These are phyloP conservation scores for Drechslera avenae DNA, from an alignment of 2,329 filamentous ascomycete genomes.

Conservation along the genomic window DNA sequence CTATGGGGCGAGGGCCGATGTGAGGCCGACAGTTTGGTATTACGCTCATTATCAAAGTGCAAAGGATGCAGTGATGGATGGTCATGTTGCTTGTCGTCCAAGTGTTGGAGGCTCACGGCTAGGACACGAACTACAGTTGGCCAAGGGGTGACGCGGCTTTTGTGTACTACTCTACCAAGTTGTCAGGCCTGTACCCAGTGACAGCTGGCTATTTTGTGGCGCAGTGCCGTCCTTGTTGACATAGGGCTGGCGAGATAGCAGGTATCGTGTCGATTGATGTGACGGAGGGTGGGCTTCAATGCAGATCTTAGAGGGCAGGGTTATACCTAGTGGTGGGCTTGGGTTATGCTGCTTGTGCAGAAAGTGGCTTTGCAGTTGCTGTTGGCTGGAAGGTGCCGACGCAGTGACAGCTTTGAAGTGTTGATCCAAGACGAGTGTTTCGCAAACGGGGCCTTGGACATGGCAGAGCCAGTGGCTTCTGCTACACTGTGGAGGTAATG, in stretches of 20 bases:
- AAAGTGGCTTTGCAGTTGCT: not conserved
- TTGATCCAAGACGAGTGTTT: slow-evolving; percentile 13
- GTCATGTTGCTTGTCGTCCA: not conserved
- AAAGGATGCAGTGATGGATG: not conserved
- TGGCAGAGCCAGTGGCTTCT: not conserved
- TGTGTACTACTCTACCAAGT: not conserved
- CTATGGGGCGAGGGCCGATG: not conserved
- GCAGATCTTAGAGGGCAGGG: slow-evolving; percentile 2
- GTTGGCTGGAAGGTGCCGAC: slow-evolving; percentile 14
- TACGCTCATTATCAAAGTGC: not conserved
- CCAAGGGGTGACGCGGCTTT: slow-evolving; percentile 10
- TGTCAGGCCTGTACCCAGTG: not conserved
- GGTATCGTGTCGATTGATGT: not conserved
- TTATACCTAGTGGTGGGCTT: not conserved
- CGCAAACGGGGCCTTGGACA: slow-evolving; percentile 1
- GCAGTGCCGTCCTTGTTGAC: slow-evolving; percentile 3
- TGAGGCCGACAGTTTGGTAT: slow-evolving; percentile 5
- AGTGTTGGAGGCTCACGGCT: not conserved
- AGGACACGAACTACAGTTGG: not conserved
- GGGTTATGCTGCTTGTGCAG: not conserved
- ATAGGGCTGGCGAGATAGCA: slow-evolving; percentile 4
- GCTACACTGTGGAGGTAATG: not conserved
- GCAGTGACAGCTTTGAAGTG: slow-evolving; percentile 24
- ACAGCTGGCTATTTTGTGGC: slow-evolving; percentile 1
- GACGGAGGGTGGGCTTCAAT: not conserved